Conservation (phyloP, 2,329 filamentous ascomycete species). For the Arthrobotrys sinensis region DNA sequence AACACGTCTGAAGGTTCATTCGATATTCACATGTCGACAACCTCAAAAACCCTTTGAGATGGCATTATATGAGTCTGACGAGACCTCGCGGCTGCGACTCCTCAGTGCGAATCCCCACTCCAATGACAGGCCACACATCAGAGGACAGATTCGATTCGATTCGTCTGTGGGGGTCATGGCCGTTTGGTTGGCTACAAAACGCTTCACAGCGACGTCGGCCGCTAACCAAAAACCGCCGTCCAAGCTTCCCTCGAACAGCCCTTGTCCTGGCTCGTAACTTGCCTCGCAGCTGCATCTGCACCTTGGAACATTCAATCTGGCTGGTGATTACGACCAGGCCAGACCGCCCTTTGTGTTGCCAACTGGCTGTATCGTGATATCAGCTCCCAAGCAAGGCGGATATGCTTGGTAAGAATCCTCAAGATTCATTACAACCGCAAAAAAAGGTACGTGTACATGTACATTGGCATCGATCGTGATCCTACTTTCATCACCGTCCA, state of each 20-base stretch:
- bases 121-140: constrained; percentile 23
- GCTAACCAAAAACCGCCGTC: constrained; percentile 34
- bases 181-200: constrained; percentile 33
- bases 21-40: constrained; percentile 33
- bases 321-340: constrained; percentile 28
- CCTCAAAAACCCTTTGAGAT: not conserved
- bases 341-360: constrained; percentile 21
- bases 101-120: not conserved
- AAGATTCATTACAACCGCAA: too few species aligned
- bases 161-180: constrained; percentile 55
- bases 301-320: constrained; percentile 10
- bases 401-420: not conserved
- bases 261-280: constrained; percentile 22
- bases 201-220: constrained; percentile 50
- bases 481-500: constrained; percentile 24
- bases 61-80: constrained; percentile 21
- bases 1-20: constrained; percentile 20
- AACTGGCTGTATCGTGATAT: constrained; percentile 17
- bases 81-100: constrained; percentile 21
- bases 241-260: constrained; percentile 21
- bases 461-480: not conserved
- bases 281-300: constrained; percentile 24
- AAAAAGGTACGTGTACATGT: too few species aligned
- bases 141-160: constrained; percentile 44
- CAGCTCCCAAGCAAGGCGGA: constrained; percentile 2